Evolutionary conservation across 164 flowering plant genomes (phyloP).

Genomic region (Stephania japonica): DNA sequence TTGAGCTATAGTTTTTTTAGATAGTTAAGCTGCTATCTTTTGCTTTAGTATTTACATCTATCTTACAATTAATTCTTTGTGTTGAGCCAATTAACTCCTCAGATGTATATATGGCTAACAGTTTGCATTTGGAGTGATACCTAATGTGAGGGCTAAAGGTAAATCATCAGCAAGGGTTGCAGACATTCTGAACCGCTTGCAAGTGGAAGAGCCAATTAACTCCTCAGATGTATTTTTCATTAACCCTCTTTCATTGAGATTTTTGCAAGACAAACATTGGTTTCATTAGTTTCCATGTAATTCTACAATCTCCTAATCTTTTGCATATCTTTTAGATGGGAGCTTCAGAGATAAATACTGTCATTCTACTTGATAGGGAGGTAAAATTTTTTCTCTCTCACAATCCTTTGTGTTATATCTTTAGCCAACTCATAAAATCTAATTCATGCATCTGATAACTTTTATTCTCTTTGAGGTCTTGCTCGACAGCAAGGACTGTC

Average conservation of each 20-base stretch:
- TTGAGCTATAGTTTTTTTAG: neutral
- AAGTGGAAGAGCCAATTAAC: conserved; percentile 82
- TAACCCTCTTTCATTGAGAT: neutral
- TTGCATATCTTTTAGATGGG: conserved; percentile 39
- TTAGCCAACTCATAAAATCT: neutral
- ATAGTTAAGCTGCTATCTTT: neutral
- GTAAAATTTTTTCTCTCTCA: conserved; percentile 26
- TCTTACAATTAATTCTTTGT: neutral
- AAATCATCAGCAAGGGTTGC: conserved; percentile 83
- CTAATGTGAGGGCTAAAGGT: conserved; percentile 94
- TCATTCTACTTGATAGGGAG: conserved; percentile 89
- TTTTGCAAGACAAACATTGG: neutral
- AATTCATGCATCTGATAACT: neutral
- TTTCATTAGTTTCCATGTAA: neutral
- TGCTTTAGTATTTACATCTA: neutral
- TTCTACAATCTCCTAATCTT: neutral
- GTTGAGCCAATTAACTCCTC: neutral
- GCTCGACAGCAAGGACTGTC: too few species aligned
- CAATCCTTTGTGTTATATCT: neutral
- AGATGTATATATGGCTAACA: conserved; percentile 15
- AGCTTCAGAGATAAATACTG: conserved; percentile 76
- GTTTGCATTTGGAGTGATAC: conserved; percentile 83
- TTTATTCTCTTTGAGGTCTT: neutral
- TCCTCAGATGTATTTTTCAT: conserved; percentile 49
- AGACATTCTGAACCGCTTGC: conserved; percentile 78